Evolutionary conservation across 345 rosid species (phyloP), one percentile per base, ranked within the genome.

Genomic region (Gossypium turneri): DNA sequence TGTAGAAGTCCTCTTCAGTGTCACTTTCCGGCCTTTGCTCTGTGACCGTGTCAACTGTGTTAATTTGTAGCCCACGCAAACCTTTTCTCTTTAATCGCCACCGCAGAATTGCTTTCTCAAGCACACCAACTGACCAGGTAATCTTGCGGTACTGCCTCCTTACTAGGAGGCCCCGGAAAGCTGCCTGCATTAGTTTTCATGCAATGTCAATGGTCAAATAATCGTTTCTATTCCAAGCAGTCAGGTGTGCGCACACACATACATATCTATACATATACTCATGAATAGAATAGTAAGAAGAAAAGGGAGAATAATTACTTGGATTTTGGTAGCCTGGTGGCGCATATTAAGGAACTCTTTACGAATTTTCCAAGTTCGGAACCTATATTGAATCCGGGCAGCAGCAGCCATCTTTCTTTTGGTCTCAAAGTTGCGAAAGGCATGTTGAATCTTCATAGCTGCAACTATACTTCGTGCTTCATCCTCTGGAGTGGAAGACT

Each of bases 371-470:
- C 98, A 95, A 10, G 91, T 77, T 45, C 94, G 98, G 79, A 91
- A 95, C 84, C 97, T 85, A 68, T 91, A 82, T 73, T 95, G 99
- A 67, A 95, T 95, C 58, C 79, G 87, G 29, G 75, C 91, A 78
- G 94, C 99, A 7, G 99, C 98, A 56, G 87, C 88, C 89, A 95
- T 80, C 84, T 79, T 90, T 84, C 88, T 95, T 63, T 80, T 84
- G 1, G 81, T 73, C 15, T 88, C 98, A 60, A 41, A 85, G 72
- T 89, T 89, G 65, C 94, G 99, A 73, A 83, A 95, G 24, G 98
- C 99, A 77, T 91, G 89, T 79, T 95, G 99, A 83, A 95, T 93
- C 86, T 82, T 93, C 97, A 95, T 75, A 1, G 98, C 99, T 10
- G 99, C 98, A 47, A 95, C 81, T 79, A 93, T 93, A 77, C 52